Base-by-base conservation (phyloP, 2,329 filamentous ascomycete genomes). In the Paecilomyces niveus region DNA sequence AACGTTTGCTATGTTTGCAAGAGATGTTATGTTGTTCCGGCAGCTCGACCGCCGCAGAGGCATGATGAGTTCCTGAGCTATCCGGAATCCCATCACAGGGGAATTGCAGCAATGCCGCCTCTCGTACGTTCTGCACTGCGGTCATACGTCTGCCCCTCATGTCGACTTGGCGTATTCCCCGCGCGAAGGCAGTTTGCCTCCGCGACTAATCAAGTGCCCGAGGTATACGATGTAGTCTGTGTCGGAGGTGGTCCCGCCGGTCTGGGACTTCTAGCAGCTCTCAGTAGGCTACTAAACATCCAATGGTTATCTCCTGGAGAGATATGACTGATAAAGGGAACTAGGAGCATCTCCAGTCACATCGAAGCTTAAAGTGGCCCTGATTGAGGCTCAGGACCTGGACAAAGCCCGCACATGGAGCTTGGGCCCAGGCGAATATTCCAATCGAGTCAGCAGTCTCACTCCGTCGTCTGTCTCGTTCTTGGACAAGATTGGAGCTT, bases 381-480 rank as follows among this genome's bases (percentile, higher is more conserved):
- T 99, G 60, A 84, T 99, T 67, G 94, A 99, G 79, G 88, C 88
- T 35, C 92, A 97, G 76, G 88, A 95, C 70, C 84, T 99, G 33
- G 78, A 82, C 64, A 89, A 88, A 67, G 81, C 84, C 56, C 83
- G 83, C 54, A 76, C 83, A 24, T 91, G 88, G 80, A 84, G 83
- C 56, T 84, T 89, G 7, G 84, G 86, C 2, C 73, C 83, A 6
- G 83, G 84, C 56, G 81, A 85, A 65, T 99, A 88, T 78, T 96
- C 93, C 60, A 97, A 99, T 78, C 87, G 94, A 69, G 96, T 93
- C 78, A 96, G 90, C 78, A 97, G 93, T 54, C 82, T 99, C 58
- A 99, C 94, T 0, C 93, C 93, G 0, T 83, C 89, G 0, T 96
- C 92, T 0, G 88, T 90, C n/a, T 82, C 81, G 3, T 97, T 94